These are phyloP conservation scores for Calonectria fujianensis DNA, from an alignment of 2,329 filamentous ascomycete species.

Conservation along the genomic window DNA sequence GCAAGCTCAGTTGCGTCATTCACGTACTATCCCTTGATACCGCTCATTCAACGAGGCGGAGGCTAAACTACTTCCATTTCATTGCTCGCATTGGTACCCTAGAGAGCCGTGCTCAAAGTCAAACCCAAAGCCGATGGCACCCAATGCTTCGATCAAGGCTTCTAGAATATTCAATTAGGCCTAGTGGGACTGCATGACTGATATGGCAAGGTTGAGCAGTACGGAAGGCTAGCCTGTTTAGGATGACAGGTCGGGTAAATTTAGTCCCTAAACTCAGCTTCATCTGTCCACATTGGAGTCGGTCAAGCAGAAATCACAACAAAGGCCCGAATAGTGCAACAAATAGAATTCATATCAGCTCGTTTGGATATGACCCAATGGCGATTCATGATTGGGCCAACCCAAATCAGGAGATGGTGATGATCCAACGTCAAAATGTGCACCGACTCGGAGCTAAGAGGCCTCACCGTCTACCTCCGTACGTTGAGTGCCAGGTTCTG, in stretches of 20 bases:
- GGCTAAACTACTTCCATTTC: not conserved
- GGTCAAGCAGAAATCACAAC: not conserved
- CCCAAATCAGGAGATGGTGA: not conserved
- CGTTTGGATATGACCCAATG: not conserved
- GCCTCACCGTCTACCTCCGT: not conserved
- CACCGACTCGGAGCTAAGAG: constrained; percentile 5
- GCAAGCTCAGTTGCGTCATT: not conserved
- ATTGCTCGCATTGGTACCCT: not conserved
- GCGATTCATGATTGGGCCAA: not conserved
- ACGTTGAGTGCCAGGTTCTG: not conserved
- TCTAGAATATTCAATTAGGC: not conserved
- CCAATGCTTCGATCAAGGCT: not conserved
- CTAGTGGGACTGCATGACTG: not conserved
- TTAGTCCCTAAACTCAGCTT: no score
- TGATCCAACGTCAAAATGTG: not conserved
- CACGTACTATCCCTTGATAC: not conserved
- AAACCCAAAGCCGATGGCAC: not conserved
- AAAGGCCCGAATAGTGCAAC: not conserved
- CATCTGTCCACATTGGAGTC: no score
- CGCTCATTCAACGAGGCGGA: not conserved
- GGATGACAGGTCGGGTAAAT: not conserved
- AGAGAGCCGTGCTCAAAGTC: not conserved
- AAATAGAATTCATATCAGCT: not conserved
- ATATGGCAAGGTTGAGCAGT: not conserved
- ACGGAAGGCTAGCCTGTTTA: constrained; percentile 8